Base-by-base conservation (phyloP, 352 stramenopile species). In the Globisporangium nodosum region DNA sequence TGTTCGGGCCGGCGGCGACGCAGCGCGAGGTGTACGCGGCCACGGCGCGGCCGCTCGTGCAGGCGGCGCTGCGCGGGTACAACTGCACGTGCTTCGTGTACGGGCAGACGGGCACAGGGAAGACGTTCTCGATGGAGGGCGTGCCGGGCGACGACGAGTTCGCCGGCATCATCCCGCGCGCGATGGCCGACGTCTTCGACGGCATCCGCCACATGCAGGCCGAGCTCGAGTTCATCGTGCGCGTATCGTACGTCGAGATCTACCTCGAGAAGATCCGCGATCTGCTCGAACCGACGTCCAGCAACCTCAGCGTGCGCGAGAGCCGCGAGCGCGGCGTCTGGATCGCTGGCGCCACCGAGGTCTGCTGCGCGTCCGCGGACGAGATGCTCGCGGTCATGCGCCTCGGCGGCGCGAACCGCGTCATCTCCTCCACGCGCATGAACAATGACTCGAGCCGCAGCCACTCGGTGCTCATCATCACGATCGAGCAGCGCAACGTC, bases 241-340 rank as follows among this genome's bases (percentile, higher is more conserved):
- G 95, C 37, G 93, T 97, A n/a, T 98, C 91, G 27, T 99, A 98
- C 73, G 78, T 99, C 48, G 97, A 99, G 70, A 99, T 99, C 61
- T 99, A 99, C 81, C 97, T 99, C 62, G 97, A 99, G 71, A 96
- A 98, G 60, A 97, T 99, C 37, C 76, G 92, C 8, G 97, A 99
- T 72, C 73, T 99, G 46, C 81, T 99, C 18, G 70, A 84, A 50
- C 75, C 78, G 13, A 54, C 68, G 13, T 76, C 66, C 0, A 86
- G 65, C 40, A 87, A 87, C 40, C 64, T 91, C 47, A 87, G 67
- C 33, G 71, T 88, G 5, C 75, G 81, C 12, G 79, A 91, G 59
- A 87, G 62, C 53, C 60, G 65, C 3, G 71, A 88, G 46, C 75
- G 79, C 11, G 81, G 81, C 40, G 78, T 91, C 15, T 91, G 71